Base-by-base conservation (phyloP, 2,329 filamentous ascomycete species). In the Colletotrichum limetticola region DNA sequence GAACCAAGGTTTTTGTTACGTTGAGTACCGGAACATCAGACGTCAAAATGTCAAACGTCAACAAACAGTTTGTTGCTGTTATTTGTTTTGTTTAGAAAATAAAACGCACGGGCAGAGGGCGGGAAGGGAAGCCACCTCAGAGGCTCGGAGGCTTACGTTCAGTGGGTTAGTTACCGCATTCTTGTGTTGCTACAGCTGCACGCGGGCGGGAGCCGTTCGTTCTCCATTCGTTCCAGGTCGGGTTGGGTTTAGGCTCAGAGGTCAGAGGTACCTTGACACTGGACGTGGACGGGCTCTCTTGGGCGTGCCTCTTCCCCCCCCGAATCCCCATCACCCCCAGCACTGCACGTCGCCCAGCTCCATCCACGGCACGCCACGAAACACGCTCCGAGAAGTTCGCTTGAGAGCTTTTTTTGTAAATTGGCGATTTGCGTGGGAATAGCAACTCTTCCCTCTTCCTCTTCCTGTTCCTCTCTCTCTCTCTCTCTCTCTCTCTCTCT, bases 101-200 rank as follows among this genome's bases (percentile, higher is more conserved):
- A 49, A 46, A 49, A 22, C 42, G 42, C 42, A 49, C 42, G 42
- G 42, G 42, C 42, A 49, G 42, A n/a, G 19, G 19, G 9, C 37
- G 16, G 37, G 32, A 30, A 42, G 16, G 14, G 37, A 42, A 42
- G 37, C 16, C 16, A 8, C 37, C 14, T 42, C 37, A 42, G 46
- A 62, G 49, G 42, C 60, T 49, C 60, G 30, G 60, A 22, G 16
- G 37, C 32, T 52, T 2, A n/a, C 19, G 12, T 71, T 42, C 58
- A 24, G 32, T 55, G 57, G 59, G 42, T 66, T n/a, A 22, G 42
- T 2, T 49, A 22, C 42, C 42, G 61, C 16, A 52, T 35, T 61
- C 19, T 64, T 58, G 57, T 58, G 64, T 71, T 74, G 71, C 71
- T 74, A 74, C 61, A 67, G 71, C 68, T 74, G 68, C 71, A 74